Conservation (phyloP, 2,329 filamentous ascomycete species). For the Westerdykella ornata region DNA sequence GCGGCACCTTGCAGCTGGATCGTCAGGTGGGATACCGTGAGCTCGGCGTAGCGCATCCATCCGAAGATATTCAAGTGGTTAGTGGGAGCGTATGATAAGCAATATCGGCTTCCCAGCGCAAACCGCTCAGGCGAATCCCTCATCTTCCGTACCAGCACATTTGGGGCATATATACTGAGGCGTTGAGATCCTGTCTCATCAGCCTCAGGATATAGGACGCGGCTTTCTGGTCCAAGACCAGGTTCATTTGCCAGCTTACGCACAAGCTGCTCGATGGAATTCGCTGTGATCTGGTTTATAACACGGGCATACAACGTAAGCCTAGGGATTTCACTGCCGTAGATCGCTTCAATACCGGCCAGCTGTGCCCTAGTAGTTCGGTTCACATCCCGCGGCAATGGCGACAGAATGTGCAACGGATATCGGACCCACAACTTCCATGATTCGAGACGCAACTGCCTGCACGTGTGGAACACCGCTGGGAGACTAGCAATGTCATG, state of each 20-base stretch:
- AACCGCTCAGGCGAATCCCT: too few species aligned
- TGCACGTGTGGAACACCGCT: background rate
- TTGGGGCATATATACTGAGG: background rate
- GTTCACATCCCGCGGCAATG: background rate
- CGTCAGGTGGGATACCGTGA: slow-evolving; percentile 54
- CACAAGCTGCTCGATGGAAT: background rate
- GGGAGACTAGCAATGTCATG: background rate
- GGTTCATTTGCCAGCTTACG: background rate
- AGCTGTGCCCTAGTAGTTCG: background rate
- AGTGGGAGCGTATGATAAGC: background rate
- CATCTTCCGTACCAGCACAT: background rate
- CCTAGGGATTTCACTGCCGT: background rate
- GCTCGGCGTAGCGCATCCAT: slow-evolving; percentile 40
- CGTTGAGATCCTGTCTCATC: background rate
- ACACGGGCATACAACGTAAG: background rate
- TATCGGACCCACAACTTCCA: background rate
- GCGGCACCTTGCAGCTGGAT: slow-evolving; percentile 23
- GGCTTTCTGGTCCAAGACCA: background rate
- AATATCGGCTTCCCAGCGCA: too few species aligned
- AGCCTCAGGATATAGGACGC: background rate
- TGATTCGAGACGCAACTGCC: background rate
- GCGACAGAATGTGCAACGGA: background rate
- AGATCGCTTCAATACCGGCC: background rate
- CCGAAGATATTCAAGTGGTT: slow-evolving; percentile 3
- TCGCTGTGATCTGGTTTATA: background rate